phyloP scores from a whole-genome alignment of 768 basidiomycete species.

The Tylopilus subfusipes region DNA sequence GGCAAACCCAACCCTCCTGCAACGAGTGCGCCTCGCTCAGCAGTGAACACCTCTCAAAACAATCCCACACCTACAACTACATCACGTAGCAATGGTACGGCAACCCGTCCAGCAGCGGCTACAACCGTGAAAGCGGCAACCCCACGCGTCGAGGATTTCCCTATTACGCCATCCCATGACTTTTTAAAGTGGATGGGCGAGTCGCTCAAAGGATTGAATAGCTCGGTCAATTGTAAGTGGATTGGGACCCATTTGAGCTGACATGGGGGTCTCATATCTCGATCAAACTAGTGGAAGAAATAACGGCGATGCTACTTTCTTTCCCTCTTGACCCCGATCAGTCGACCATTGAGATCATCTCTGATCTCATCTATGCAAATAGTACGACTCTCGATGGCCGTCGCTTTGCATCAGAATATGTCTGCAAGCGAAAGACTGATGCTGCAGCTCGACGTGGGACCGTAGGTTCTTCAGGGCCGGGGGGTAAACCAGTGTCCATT shows the following conservation, averaged over 20 bases:
- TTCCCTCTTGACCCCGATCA: constrained; percentile 89
- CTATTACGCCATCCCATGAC: constrained; percentile 74
- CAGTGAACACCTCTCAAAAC: constrained; percentile 28
- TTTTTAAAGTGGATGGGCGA: constrained; percentile 91
- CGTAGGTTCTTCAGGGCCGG: constrained; percentile 29
- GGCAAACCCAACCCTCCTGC: constrained; percentile 51
- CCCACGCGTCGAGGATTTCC: constrained; percentile 56
- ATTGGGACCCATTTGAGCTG: neutral
- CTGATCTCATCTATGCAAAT: constrained; percentile 91
- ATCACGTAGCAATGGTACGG: constrained; percentile 37
- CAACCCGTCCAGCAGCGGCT: constrained; percentile 37
- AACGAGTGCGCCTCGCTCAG: constrained; percentile 34
- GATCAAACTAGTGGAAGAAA: constrained; percentile 76
- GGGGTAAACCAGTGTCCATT: constrained; percentile 62
- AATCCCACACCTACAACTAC: constrained; percentile 30
- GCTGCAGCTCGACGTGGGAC: constrained; percentile 52
- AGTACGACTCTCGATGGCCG: constrained; percentile 94
- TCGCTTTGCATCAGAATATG: constrained; percentile 91
- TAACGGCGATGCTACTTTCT: constrained; percentile 89
- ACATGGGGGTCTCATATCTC: constrained; percentile 17
- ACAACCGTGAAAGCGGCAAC: constrained; percentile 30
- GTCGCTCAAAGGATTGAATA: constrained; percentile 70
- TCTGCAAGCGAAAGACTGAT: constrained; percentile 82
- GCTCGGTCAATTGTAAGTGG: constrained; percentile 51
- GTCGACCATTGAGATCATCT: constrained; percentile 85